Percentiles rank a stretch among this genome's conserved stretches.
Conservation (phyloP, 352 stramenopile genomes). For the Halophytophthora batemanensis region DNA sequence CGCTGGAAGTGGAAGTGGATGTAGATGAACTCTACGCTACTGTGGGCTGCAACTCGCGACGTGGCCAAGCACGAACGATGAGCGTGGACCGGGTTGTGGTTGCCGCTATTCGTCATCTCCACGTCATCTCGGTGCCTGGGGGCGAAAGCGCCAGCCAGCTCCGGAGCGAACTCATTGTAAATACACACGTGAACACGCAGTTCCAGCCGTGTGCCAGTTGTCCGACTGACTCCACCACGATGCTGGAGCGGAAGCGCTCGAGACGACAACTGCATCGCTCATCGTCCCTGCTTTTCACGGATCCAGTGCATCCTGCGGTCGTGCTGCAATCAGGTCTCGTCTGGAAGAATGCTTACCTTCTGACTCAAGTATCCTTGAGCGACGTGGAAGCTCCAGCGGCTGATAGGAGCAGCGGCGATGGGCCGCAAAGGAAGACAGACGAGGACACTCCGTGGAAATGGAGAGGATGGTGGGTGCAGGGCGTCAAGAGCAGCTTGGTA, state of each 20-base stretch:
- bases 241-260: conserved; percentile 24
- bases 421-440: not conserved
- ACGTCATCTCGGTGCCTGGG: conserved; percentile 37
- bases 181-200: conserved; percentile 29
- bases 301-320: conserved; percentile 7
- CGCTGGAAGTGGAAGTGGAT: conserved; percentile 22
- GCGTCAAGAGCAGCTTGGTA: conserved; percentile 23
- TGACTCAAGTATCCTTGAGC: conserved; percentile 34
- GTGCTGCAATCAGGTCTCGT: conserved; percentile 53
- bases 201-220: conserved; percentile 18
- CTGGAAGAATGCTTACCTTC: conserved; percentile 51
- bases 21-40: conserved; percentile 31
- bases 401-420: not conserved
- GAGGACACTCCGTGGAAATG: conserved; percentile 4
- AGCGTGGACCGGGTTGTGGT: conserved; percentile 37
- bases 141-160: conserved; percentile 8
- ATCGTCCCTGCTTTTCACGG: conserved; percentile 9
- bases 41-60: conserved; percentile 10
- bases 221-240: conserved; percentile 1
- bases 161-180: conserved; percentile 35
- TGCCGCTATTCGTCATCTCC: conserved; percentile 33
- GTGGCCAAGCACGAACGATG: conserved; percentile 8
- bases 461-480: conserved; percentile 11
- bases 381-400: not conserved
- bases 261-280: conserved; percentile 17